phyloP scores from a whole-genome alignment of 208 protist species.

The Jaenimonas drosophilae region DNA sequence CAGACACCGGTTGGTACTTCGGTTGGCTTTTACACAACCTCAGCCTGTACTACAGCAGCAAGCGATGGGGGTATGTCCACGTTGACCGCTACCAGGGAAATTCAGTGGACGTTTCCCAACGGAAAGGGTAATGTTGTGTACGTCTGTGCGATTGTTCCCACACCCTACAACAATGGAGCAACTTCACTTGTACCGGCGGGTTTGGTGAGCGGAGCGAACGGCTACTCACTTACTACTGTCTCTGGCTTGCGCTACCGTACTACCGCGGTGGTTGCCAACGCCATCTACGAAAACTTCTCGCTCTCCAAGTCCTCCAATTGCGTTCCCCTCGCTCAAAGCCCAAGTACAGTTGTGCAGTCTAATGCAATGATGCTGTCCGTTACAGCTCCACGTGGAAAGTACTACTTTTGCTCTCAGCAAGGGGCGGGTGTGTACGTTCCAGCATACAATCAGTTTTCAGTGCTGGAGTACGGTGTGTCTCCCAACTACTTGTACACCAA shows the following conservation, averaged over 20 bases:
- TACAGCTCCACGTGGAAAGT: constrained; percentile 25
- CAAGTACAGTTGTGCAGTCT: constrained; percentile 7
- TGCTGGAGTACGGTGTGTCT: constrained; percentile 50
- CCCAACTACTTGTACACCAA: constrained; percentile 46
- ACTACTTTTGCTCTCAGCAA: constrained; percentile 36
- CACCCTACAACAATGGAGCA: constrained; percentile 8
- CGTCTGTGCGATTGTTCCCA: constrained; percentile 26
- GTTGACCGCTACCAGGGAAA: constrained; percentile 3
- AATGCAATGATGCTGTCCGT: constrained; percentile 17
- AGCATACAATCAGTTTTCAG: constrained; percentile 12
- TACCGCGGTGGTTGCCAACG: constrained; percentile 7
- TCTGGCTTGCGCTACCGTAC: constrained; percentile 35
- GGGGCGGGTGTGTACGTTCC: constrained; percentile 34
- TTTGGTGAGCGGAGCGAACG: constrained; percentile 9
- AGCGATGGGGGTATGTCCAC: background rate
- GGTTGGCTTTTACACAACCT: constrained; percentile 31
- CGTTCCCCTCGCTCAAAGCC: constrained; percentile 21
- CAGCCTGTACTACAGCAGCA: constrained; percentile 10
- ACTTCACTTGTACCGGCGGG: constrained; percentile 11
- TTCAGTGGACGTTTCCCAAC: constrained; percentile 7
- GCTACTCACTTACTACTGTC: constrained; percentile 17
- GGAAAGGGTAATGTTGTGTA: constrained; percentile 11
- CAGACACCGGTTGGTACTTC: constrained; percentile 29
- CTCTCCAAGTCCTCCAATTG: constrained; percentile 26
- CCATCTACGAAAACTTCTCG: constrained; percentile 20